Evolutionary conservation across 139 green algal species (phyloP).

Genomic region (Chlamydomonas sp.): DNA sequence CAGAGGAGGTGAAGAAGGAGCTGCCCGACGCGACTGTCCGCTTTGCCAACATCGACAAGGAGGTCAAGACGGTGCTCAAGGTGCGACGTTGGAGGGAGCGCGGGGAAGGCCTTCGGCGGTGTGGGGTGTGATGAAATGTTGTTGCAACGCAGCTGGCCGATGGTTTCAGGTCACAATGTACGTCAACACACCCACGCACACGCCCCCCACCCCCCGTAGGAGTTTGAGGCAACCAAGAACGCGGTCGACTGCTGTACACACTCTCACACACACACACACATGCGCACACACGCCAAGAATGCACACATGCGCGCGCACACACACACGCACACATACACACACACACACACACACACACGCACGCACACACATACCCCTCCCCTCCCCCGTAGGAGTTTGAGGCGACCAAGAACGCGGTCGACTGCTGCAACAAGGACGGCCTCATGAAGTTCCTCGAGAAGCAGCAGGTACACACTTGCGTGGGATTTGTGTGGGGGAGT

Average conservation of each 20-base stretch:
- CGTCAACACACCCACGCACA: no score
- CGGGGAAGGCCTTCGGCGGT: not conserved
- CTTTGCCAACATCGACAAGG: slow-evolving; percentile 71
- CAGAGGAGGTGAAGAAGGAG: slow-evolving; percentile 86
- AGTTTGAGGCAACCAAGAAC: slow-evolving; percentile 64
- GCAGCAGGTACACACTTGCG: slow-evolving; percentile 59
- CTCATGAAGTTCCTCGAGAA: slow-evolving; percentile 72
- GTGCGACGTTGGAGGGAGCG: not conserved
- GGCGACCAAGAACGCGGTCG: slow-evolving; percentile 66
- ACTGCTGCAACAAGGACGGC: slow-evolving; percentile 63
- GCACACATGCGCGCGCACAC: no score
- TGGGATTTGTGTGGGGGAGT: no score
- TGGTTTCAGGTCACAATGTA: not conserved
- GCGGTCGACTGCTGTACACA: slow-evolving; percentile 65
- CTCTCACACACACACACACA: no score
- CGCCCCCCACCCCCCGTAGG: no score
- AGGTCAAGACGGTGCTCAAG: slow-evolving; percentile 55
- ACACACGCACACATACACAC: no score
- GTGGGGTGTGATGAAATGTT: not conserved
- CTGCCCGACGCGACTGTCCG: slow-evolving; percentile 66
- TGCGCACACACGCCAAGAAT: no score
- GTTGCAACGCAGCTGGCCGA: not conserved
- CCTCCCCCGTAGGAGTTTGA: slow-evolving; percentile 46
- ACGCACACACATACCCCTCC: no score
- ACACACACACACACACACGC: no score